Base-by-base conservation (phyloP, 371 early-diverging fungal species). In the Apophysomyces trapeziformis region DNA sequence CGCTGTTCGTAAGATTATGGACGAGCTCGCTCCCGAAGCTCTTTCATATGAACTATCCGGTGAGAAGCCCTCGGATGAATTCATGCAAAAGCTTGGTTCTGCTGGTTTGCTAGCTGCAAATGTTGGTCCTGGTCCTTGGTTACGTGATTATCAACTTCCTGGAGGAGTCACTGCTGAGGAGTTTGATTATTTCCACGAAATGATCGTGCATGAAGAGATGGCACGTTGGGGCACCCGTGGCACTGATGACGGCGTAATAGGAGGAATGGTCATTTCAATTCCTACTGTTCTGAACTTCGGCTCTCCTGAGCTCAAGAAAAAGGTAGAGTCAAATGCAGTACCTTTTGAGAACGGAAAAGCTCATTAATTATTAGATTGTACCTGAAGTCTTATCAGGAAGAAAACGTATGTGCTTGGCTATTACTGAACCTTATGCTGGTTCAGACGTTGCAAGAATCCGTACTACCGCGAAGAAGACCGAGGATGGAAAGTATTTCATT, bases 371-470 rank as follows among this genome's bases (percentile, higher is more conserved):
- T 50, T 18, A 50, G 54, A 26, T 93, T 50, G 88, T 89, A 4
- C 86, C 86, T n/a, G 88, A 84, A 13, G 86, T 88, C 59, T 72
- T 93, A 54, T 63, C 75, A 7, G 95, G 95, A 13, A 73, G 81
- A 57, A 92, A 92, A 81, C 83, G 83, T 64, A 93, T 93, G 71
- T 91, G 92, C 65, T 75, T 93, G 64, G 89, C 89, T 46, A 79
- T 32, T 46, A 89, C 88, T 14, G 90, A 89, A 62, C 88, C 90
- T 39, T 79, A 78, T 56, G 86, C 85, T 37, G 90, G 90, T 13
- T 87, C 87, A 4, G 95, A 95, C 74, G 95, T 95, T 1, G 94
- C 94, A 50, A 87, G 88, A 70, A 79, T 95, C 58, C 77, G 76
- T 18, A 87, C 89, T 11, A 88, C 88, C 50, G 94, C 94, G 11